Conservation (phyloP, 495 filamentous ascomycete genomes). For the Penicillium lividum region DNA sequence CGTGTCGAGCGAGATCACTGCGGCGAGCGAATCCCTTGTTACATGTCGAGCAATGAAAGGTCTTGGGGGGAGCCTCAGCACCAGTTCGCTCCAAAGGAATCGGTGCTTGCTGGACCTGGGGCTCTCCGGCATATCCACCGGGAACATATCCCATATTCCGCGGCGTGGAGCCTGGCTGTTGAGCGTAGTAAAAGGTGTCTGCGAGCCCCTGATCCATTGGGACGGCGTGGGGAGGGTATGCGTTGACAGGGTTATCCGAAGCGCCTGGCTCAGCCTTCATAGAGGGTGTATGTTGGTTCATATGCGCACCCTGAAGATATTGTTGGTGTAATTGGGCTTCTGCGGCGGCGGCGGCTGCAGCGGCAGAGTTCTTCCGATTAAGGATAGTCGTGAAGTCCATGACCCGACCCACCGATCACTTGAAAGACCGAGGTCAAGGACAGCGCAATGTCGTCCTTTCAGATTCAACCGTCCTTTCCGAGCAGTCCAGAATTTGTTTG, state of each 20-base stretch:
- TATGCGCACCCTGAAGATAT: conserved; percentile 50
- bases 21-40: conserved; percentile 89
- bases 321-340: conserved; percentile 55
- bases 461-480: conserved; percentile 4
- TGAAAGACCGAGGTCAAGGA: conserved; percentile 39
- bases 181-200: conserved; percentile 31
- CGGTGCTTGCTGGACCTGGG: conserved; percentile 36
- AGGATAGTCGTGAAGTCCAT: conserved; percentile 75
- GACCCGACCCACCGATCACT: conserved; percentile 43
- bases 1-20: conserved; percentile 93
- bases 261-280: conserved; percentile 68
- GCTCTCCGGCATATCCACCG: conserved; percentile 35
- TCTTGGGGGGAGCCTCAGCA: conserved; percentile 64
- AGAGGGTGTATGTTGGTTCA: conserved; percentile 48
- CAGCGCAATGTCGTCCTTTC: conserved; percentile 27
- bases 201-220: conserved; percentile 41
- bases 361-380: conserved; percentile 62
- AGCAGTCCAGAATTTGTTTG: conserved; percentile 6
- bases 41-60: conserved; percentile 89
- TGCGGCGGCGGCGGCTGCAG: conserved; percentile 46
- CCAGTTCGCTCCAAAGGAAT: conserved; percentile 45
- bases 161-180: conserved; percentile 50
- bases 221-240: conserved; percentile 56
- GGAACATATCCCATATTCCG: conserved; percentile 53
- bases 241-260: conserved; percentile 61